Percentiles rank a stretch among this genome's conserved stretches.
These are phyloP conservation scores for Aspergillus unguis DNA, from an alignment of 2,329 filamentous ascomycete species.

Conservation along the genomic window DNA sequence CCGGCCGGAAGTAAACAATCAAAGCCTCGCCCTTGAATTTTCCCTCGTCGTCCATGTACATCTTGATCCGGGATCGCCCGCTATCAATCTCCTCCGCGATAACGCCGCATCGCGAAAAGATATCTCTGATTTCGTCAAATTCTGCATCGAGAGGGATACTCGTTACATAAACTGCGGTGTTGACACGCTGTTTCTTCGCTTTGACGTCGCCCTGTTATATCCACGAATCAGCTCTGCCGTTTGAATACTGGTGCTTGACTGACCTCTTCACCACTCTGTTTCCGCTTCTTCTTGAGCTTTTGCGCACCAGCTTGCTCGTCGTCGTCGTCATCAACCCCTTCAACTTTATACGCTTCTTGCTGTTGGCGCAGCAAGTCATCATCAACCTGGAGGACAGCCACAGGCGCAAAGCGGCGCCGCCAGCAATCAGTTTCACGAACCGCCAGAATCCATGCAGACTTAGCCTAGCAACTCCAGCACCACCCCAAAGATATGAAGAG, in stretches of 20 bases:
- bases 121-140: conserved; percentile 72
- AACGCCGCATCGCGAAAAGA: conserved; percentile 86
- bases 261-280: conserved; percentile 52
- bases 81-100: conserved; percentile 93
- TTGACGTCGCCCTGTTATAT: conserved; percentile 26
- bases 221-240: too few relatives aligned
- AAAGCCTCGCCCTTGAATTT: conserved; percentile 91
- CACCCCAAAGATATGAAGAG: too few relatives aligned
- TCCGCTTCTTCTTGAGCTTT: conserved; percentile 52
- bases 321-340: conserved; percentile 60
- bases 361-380: conserved; percentile 60
- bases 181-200: conserved; percentile 56
- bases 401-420: conserved; percentile 27
- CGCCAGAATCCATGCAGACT: conserved; percentile 20
- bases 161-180: conserved; percentile 90
- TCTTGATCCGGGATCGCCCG: conserved; percentile 82
- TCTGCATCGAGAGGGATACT: conserved; percentile 78
- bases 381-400: conserved; percentile 51
- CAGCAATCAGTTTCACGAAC: conserved; percentile 35
- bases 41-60: conserved; percentile 79
- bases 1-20: conserved; percentile 90
- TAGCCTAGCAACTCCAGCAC: neutral
- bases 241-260: conserved; percentile 19
- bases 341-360: conserved; percentile 58
- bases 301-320: conserved; percentile 46